These are phyloP conservation scores for Umbelopsis ramanniana DNA, from an alignment of 192 early-diverging fungal genomes.

Conservation along the genomic window DNA sequence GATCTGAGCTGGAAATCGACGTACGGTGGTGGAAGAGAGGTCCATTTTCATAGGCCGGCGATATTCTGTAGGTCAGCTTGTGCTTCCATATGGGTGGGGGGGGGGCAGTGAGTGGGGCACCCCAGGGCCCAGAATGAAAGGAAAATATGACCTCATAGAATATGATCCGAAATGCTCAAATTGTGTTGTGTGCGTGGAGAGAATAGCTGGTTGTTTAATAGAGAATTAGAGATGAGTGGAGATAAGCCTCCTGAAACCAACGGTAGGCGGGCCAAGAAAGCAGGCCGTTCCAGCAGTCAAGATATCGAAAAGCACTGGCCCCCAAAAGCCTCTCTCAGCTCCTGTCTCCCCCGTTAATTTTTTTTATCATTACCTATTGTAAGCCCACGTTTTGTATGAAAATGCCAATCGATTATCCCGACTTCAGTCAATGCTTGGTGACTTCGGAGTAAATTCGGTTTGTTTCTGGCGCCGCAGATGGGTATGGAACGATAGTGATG, in stretches of 20 bases:
- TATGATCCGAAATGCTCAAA: conserved; percentile 22
- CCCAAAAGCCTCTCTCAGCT: conserved; percentile 16
- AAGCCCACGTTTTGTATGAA: conserved; percentile 15
- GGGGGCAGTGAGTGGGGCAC: background rate
- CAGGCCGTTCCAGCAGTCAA: background rate
- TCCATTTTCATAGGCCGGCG: conserved; percentile 7
- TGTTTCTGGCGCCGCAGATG: background rate
- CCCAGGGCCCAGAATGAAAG: conserved; percentile 21
- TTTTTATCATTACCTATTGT: conserved; percentile 7
- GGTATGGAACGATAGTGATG: background rate
- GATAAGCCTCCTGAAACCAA: conserved; percentile 19
- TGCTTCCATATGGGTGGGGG: background rate
- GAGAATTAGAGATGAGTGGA: conserved; percentile 10
- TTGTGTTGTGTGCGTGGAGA: background rate
- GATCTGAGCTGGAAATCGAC: conserved; percentile 5
- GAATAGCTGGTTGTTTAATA: background rate
- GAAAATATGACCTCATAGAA: conserved; percentile 17
- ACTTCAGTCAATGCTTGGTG: background rate
- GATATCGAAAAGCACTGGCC: conserved; percentile 24
- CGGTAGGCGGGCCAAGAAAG: too few species aligned
- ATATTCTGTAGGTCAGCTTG: background rate
- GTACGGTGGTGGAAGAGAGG: background rate
- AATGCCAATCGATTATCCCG: conserved; percentile 17
- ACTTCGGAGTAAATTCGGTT: conserved; percentile 4
- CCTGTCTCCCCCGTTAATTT: background rate